A percentile compares a stretch with the other conserved stretches of the same genome.
Evolutionary conservation across 352 stramenopile genomes (phyloP).

Genomic region (Phytopythium delawarense): DNA sequence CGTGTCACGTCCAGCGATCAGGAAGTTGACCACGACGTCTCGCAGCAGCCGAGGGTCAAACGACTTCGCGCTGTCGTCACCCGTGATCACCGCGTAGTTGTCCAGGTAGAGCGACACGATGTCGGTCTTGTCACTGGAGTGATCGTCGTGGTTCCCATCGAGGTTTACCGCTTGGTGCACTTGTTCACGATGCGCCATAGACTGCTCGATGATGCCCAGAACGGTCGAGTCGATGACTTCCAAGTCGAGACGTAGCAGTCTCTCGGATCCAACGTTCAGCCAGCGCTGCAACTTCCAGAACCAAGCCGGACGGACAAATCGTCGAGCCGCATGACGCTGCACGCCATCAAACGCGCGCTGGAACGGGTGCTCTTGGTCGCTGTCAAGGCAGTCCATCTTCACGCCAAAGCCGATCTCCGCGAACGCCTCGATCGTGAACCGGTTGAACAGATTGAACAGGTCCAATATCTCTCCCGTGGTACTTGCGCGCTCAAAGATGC

Average conservation of each 20-base stretch:
- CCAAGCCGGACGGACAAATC: slow-evolving; percentile 32
- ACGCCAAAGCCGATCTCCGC: slow-evolving; percentile 54
- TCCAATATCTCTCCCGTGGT: slow-evolving; percentile 15
- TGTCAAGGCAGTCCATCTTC: slow-evolving; percentile 31
- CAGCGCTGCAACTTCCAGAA: slow-evolving; percentile 40
- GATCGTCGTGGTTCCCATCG: background rate
- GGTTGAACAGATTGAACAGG: slow-evolving; percentile 33
- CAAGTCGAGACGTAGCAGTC: slow-evolving; percentile 25
- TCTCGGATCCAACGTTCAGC: slow-evolving; percentile 29
- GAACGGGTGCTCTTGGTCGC: slow-evolving; percentile 41
- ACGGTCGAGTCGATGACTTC: slow-evolving; percentile 44
- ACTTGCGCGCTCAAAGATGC: no score
- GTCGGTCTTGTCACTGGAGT: slow-evolving; percentile 7
- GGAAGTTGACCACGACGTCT: slow-evolving; percentile 77
- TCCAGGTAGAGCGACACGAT: slow-evolving; percentile 54
- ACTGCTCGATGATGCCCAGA: slow-evolving; percentile 33
- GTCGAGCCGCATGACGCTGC: slow-evolving; percentile 20
- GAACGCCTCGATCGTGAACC: slow-evolving; percentile 51
- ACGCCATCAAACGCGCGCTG: slow-evolving; percentile 41
- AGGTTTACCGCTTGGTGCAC: background rate
- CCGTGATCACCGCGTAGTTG: slow-evolving; percentile 8
- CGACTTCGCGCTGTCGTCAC: no score
- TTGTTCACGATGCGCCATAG: slow-evolving; percentile 13
- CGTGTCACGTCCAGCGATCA: slow-evolving; percentile 76
- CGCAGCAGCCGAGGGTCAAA: slow-evolving; percentile 44